Conservation (phyloP, 148 eudicot genomes). For the Rhododendron henanense region DNA sequence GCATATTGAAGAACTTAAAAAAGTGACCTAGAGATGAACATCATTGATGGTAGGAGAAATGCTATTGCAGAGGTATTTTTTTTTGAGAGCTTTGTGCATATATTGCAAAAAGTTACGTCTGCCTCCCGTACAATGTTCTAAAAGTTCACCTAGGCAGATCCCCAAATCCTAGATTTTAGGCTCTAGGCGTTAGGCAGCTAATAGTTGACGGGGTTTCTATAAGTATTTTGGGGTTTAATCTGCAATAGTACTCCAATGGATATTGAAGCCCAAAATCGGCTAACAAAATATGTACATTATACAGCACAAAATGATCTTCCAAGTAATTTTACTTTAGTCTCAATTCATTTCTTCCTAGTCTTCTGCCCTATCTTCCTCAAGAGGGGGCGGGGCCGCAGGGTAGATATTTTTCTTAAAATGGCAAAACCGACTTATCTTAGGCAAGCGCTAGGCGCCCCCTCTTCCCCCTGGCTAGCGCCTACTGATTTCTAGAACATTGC, state of each 20-base stretch:
- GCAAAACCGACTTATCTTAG: neutral
- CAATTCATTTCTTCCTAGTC: neutral
- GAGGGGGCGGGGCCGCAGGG: too few species aligned
- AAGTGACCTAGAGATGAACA: neutral
- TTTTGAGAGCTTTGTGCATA: neutral
- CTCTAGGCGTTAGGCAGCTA: neutral
- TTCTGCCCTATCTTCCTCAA: neutral
- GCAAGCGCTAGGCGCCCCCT: neutral
- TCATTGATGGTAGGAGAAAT: neutral
- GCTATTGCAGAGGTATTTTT: neutral
- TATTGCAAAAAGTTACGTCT: neutral
- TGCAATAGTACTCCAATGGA: neutral
- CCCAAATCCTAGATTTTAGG: neutral
- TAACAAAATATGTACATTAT: neutral
- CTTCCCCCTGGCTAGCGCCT: neutral
- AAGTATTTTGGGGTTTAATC: neutral
- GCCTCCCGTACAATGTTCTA: neutral
- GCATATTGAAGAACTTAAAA: neutral
- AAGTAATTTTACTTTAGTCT: neutral
- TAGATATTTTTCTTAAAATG: neutral
- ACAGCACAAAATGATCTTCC: neutral
- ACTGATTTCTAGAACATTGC: neutral
- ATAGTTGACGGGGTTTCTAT: neutral
- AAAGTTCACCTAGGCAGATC: neutral
- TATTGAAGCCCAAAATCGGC: too few species aligned